phyloP scores from a whole-genome alignment of 768 basidiomycete genomes.

The Galerina marginata region DNA sequence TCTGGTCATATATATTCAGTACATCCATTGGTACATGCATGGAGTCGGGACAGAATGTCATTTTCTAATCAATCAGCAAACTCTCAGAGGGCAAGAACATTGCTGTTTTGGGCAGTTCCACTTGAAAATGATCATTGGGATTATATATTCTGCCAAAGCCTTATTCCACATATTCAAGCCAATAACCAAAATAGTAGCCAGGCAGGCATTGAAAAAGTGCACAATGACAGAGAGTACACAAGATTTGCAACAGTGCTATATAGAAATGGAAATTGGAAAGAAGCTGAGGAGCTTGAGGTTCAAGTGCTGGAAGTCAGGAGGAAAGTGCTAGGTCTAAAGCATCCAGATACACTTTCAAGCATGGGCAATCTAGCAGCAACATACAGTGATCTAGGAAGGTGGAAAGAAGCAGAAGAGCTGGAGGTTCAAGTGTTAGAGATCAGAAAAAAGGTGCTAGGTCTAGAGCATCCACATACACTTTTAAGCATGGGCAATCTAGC shows the following conservation, averaged over 20 bases:
- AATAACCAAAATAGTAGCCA: neutral
- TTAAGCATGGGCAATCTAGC: neutral
- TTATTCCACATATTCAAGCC: neutral
- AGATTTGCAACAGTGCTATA: neutral
- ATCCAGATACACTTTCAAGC: neutral
- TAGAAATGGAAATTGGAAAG: neutral
- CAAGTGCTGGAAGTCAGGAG: neutral
- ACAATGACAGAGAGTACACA: neutral
- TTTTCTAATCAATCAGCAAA: neutral
- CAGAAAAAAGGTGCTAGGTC: neutral
- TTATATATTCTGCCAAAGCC: neutral
- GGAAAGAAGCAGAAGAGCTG: neutral
- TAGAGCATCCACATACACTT: neutral
- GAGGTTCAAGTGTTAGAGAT: neutral
- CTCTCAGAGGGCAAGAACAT: neutral
- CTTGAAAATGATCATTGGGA: neutral
- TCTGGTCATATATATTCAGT: slow-evolving; percentile 4
- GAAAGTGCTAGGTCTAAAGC: neutral
- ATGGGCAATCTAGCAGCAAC: neutral
- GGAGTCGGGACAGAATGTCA: neutral
- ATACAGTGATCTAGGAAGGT: neutral
- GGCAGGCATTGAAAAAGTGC: too few relatives aligned
- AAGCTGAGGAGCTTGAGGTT: neutral
- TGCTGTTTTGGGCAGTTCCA: neutral
- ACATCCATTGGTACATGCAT: slow-evolving; percentile 2